Evolutionary conservation across 1,284 basidiomycete species (phyloP), one percentile per base, ranked within the genome.

Genomic region (Malassezia arunalokei): DNA sequence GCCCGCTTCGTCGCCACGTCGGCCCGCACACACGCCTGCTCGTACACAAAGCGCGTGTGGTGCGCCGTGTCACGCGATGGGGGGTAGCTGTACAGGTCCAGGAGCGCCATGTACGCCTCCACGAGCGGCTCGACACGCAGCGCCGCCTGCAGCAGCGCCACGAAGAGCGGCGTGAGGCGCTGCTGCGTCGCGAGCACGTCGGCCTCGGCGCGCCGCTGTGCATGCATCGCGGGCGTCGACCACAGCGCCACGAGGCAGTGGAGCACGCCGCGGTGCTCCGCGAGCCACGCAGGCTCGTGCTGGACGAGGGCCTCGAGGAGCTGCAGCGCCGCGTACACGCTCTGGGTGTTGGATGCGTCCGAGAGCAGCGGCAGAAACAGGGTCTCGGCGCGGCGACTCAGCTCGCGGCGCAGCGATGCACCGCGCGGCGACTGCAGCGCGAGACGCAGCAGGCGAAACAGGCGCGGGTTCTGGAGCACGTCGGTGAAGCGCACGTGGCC

Each of bases 61-160:
- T 78, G 80, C 28, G 87, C 82, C 38, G 87, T 77, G 68, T 98
- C 90, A 69, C 91, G 82, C n/a, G 45, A 15, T 24, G 20, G 20
- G 56, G 83, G 81, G 59, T 85, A 83, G 30, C 85, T 83, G 76
- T 86, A 95, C 38, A 90, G 77, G 32, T 84, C 82, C 44, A 88
- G 82, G 38, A 96, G 77, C 51, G 94, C 88, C 71, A 95, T 90
- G 35, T 96, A 77, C 3, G 95, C 77, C 64, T 95, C 87, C 48
- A 92, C 81, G 41, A 87, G 83, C 37, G 82, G 81, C 29, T 81
- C 78, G 63, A 85, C 77, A 47, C 82, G 81, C 59, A 73, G 63
- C 51, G 57, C 62, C 17, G 63, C 50, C 29, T 58, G 54, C 57
- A 66, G 62, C 31, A 68, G 54, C 66, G 81, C 66, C 82, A 82